phyloP scores from a whole-genome alignment of 2,329 filamentous ascomycete species.

The Biscogniauxia mediterranea region DNA sequence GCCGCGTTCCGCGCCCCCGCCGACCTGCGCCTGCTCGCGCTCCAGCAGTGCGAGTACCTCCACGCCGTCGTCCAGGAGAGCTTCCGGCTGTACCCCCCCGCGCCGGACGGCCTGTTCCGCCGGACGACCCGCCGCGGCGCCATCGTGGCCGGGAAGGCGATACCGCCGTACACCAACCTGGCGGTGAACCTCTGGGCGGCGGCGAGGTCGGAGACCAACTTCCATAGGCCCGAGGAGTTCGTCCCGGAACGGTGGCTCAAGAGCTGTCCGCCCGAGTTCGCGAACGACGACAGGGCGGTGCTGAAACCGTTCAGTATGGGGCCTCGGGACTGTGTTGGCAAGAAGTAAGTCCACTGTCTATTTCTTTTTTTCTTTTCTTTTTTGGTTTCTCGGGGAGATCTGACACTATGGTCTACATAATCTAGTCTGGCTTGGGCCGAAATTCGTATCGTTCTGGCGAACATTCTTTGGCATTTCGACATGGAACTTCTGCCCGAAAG shows the following conservation, averaged over 20 bases:
- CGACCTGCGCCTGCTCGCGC: conserved; percentile 18
- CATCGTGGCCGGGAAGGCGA: conserved; percentile 6
- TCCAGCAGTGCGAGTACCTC: conserved; percentile 12
- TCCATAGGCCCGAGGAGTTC: conserved; percentile 12
- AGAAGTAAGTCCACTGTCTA: conserved; percentile 7
- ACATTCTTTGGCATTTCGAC: conserved; percentile 14
- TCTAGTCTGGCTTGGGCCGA: conserved; percentile 12
- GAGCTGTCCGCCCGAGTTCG: conserved; percentile 5
- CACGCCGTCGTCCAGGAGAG: conserved; percentile 12
- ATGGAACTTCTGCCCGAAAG: conserved; percentile 4
- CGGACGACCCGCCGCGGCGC: conserved; percentile 4
- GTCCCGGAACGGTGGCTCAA: conserved; percentile 18
- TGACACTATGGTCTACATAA: neutral
- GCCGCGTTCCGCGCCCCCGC: conserved; percentile 17
- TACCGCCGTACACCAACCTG: conserved; percentile 15
- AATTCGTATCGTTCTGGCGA: conserved; percentile 9
- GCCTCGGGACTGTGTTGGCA: conserved; percentile 13
- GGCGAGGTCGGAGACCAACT: conserved; percentile 8
- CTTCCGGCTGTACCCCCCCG: conserved; percentile 14
- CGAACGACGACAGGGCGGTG: conserved; percentile 4
- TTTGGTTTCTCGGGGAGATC: neutral
- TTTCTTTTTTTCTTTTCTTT: neutral
- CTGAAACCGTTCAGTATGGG: conserved; percentile 13
- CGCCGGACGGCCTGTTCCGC: conserved; percentile 9
- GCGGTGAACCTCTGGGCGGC: conserved; percentile 8